Evolutionary conservation across 257 asterid genomes (phyloP).

Genomic region (Coffea canephora): DNA sequence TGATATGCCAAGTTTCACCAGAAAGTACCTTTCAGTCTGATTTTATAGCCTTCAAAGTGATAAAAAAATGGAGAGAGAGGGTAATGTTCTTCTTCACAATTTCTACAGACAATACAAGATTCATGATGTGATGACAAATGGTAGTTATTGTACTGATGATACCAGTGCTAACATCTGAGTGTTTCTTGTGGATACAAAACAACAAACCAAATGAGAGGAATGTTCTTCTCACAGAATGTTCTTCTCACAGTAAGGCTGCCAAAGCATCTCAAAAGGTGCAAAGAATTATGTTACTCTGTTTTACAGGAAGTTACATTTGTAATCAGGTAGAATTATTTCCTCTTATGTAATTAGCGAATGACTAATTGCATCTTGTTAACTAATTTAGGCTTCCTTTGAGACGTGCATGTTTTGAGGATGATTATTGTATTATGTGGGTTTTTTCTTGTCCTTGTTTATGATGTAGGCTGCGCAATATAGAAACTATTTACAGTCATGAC

Average conservation of each 20-base stretch:
- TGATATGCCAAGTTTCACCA: not conserved
- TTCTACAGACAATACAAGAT: not conserved
- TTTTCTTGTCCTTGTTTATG: not conserved
- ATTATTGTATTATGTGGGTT: not conserved
- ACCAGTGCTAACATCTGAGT: not conserved
- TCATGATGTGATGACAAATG: not conserved
- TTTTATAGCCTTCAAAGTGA: conserved; percentile 1
- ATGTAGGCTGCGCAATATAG: not conserved
- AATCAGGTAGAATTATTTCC: not conserved
- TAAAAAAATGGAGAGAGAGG: not conserved
- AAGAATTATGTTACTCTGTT: not conserved
- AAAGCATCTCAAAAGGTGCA: not conserved
- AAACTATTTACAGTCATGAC: not conserved
- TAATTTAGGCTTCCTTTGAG: not conserved
- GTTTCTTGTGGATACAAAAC: not conserved
- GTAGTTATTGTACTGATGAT: not conserved
- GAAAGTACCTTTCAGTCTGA: not conserved
- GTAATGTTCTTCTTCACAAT: not conserved
- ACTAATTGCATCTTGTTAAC: not conserved
- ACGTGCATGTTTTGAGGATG: not conserved
- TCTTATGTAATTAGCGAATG: not conserved
- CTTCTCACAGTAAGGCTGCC: not conserved
- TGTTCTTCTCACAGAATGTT: not conserved
- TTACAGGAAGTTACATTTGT: not conserved
- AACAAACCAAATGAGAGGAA: not conserved